Conservation (phyloP, 805 yeast species). For the Nakazawaea holstii region DNA sequence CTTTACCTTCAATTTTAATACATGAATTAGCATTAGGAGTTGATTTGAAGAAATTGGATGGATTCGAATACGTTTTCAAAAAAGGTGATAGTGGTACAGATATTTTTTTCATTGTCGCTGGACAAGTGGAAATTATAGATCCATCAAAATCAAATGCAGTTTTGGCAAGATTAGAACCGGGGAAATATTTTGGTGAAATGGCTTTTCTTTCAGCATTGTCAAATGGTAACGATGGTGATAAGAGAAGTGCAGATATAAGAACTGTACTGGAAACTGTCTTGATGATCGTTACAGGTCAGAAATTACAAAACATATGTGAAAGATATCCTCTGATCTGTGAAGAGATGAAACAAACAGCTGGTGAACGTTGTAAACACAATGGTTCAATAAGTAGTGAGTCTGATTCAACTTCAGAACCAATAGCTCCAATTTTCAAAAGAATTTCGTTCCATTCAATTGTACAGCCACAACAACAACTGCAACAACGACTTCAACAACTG, state of each 20-base stretch:
- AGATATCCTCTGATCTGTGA: conserved; percentile 54
- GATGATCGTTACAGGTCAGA: conserved; percentile 52
- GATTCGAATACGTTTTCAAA: conserved; percentile 55
- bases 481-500: too few species aligned
- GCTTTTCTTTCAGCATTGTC: conserved; percentile 50
- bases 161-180: conserved; percentile 55
- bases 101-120: conserved; percentile 60
- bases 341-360: conserved; percentile 58
- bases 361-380: conserved; percentile 34
- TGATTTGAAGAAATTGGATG: conserved; percentile 46
- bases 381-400: conserved; percentile 16
- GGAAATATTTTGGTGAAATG: conserved; percentile 75
- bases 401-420: not conserved
- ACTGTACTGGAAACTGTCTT: conserved; percentile 56
- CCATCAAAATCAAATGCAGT: conserved; percentile 32
- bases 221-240: conserved; percentile 16
- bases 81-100: conserved; percentile 60
- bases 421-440: conserved; percentile 3
- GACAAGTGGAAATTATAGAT: conserved; percentile 65
- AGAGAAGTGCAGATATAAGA: conserved; percentile 60
- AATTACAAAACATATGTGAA: conserved; percentile 46
- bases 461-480: not conserved
- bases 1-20: conserved; percentile 51
- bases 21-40: conserved; percentile 62
- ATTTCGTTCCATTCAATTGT: conserved; percentile 12